Conservation (phyloP, 2,329 filamentous ascomycete genomes). For the Penicillium sp. region DNA sequence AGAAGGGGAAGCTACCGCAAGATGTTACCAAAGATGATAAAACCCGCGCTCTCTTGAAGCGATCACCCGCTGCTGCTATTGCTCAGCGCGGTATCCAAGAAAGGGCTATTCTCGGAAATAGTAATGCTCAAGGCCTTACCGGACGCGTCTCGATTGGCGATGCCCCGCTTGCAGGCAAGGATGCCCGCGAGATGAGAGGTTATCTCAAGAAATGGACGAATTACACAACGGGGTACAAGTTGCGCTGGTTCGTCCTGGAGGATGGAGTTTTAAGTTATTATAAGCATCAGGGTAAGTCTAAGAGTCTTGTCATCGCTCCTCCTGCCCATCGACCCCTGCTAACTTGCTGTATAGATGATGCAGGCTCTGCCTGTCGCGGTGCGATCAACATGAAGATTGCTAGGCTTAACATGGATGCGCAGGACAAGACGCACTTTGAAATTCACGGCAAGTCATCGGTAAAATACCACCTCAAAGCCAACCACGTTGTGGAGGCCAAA, state of each 20-base stretch:
- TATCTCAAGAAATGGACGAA: conserved; percentile 99
- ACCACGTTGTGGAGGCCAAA: conserved; percentile 97
- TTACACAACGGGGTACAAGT: conserved; percentile 93
- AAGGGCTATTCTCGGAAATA: conserved; percentile 87
- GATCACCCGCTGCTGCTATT: conserved; percentile 87
- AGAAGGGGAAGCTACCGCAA: conserved; percentile 91
- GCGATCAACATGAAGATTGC: conserved; percentile 99
- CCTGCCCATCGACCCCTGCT: conserved; percentile 1
- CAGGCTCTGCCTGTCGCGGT: conserved; percentile 90
- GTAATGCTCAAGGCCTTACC: conserved; percentile 56
- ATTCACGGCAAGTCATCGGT: conserved; percentile 98
- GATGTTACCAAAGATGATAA: conserved; percentile 94
- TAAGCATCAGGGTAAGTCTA: conserved; percentile 72
- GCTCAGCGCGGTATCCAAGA: conserved; percentile 96
- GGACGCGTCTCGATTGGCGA: conserved; percentile 45
- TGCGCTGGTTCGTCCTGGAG: conserved; percentile 96
- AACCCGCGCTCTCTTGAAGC: conserved; percentile 84
- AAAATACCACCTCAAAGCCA: conserved; percentile 96
- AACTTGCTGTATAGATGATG: conserved; percentile 62
- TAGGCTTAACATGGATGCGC: conserved; percentile 87
- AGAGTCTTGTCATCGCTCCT: conserved; percentile 14
- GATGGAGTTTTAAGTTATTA: conserved; percentile 98
- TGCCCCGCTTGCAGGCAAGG: conserved; percentile 66
- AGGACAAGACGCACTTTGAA: conserved; percentile 97
- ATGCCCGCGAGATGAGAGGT: conserved; percentile 94